Percentiles rank a stretch among this genome's conserved stretches.
These are phyloP conservation scores for Balansia obtecta DNA, from an alignment of 2,329 filamentous ascomycete genomes.

Conservation along the genomic window DNA sequence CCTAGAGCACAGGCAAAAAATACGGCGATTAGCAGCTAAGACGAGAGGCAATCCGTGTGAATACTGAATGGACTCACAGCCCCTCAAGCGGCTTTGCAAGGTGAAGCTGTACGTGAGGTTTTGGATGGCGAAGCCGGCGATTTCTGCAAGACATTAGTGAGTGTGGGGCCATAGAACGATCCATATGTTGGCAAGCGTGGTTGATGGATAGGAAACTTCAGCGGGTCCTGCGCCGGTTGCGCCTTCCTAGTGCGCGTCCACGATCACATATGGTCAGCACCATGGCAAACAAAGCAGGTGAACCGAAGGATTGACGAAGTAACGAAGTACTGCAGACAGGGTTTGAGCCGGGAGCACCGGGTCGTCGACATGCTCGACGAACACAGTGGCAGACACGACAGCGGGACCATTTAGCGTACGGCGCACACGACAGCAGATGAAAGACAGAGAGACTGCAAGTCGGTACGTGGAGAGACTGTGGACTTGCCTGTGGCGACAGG, in stretches of 20 bases:
- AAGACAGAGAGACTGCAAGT: too few species aligned
- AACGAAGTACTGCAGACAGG: too few species aligned
- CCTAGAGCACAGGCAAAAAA: background rate
- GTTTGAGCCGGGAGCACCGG: too few species aligned
- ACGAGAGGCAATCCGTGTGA: background rate
- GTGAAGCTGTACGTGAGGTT: background rate
- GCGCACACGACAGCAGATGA: background rate
- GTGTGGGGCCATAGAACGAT: slow-evolving; percentile 4
- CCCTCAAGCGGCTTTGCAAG: background rate
- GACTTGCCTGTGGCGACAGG: background rate
- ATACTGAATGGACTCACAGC: background rate
- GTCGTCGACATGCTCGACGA: background rate
- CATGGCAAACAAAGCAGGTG: too few species aligned
- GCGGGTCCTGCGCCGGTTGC: slow-evolving; percentile 1
- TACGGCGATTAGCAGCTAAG: background rate
- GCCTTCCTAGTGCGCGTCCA: background rate
- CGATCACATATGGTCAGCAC: too few species aligned
- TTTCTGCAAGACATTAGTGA: slow-evolving; percentile 8
- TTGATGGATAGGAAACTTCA: background rate
- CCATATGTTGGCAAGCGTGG: too few species aligned
- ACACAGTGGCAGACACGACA: background rate
- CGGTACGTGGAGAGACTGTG: background rate
- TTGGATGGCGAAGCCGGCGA: slow-evolving; percentile 6
- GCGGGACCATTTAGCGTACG: background rate
- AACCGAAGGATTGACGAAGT: too few species aligned